Evolutionary conservation across 371 early-diverging fungal genomes (phyloP).

Genomic region (Syncephalastrum monosporum): DNA sequence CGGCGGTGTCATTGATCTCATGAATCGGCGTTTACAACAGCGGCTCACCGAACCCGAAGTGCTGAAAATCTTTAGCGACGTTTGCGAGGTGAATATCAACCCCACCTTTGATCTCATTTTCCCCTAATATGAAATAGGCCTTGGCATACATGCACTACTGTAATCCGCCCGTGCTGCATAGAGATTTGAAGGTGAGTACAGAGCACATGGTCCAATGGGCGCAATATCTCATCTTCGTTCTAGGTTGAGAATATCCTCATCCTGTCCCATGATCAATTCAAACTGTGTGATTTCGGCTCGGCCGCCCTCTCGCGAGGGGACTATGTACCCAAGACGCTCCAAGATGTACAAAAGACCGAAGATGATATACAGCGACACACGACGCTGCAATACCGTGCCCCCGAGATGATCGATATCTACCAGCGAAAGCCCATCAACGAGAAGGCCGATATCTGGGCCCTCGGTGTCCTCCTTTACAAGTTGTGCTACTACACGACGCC

Average conservation of each 20-base stretch:
- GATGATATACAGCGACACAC: conserved; percentile 88
- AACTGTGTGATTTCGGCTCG: conserved; percentile 95
- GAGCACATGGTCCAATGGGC: conserved; percentile 8
- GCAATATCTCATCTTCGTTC: neutral
- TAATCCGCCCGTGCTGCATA: conserved; percentile 71
- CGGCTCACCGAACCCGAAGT: conserved; percentile 81
- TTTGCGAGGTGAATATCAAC: conserved; percentile 60
- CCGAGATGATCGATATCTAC: conserved; percentile 92
- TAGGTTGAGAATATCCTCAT: conserved; percentile 63
- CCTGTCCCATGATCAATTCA: conserved; percentile 59
- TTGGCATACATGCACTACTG: conserved; percentile 89
- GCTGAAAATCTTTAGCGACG: conserved; percentile 81
- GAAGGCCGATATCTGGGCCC: conserved; percentile 82
- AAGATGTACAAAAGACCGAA: conserved; percentile 75
- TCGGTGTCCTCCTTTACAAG: conserved; percentile 91
- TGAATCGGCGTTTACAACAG: conserved; percentile 75
- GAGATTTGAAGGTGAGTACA: conserved; percentile 84
- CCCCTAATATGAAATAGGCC: conserved; percentile 46
- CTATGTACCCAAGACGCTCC: conserved; percentile 54
- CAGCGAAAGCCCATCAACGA: conserved; percentile 78
- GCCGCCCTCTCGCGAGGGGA: conserved; percentile 63
- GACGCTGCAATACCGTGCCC: conserved; percentile 92
- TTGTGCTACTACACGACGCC: conserved; percentile 86
- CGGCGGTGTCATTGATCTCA: conserved; percentile 84
- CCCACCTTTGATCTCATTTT: neutral